These are phyloP conservation scores for Pythium grandisporangium DNA, from an alignment of 352 stramenopile species.

Conservation along the genomic window DNA sequence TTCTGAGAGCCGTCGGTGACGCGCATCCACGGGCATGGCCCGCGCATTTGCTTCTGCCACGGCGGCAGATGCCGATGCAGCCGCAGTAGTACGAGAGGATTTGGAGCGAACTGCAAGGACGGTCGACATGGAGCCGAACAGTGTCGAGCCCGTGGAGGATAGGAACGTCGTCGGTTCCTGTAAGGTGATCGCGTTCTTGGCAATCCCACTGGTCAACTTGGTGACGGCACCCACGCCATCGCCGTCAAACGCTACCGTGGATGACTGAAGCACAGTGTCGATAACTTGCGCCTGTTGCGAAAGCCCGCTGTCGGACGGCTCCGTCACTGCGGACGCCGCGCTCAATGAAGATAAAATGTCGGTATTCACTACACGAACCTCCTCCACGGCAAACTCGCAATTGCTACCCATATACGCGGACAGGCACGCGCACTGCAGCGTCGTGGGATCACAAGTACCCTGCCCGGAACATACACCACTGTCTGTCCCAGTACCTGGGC, in stretches of 20 bases:
- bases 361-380: constrained; percentile 26
- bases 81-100: neutral
- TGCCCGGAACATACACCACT: constrained; percentile 18
- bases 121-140: constrained; percentile 34
- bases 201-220: constrained; percentile 25
- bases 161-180: constrained; percentile 27
- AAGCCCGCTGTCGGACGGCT: constrained; percentile 35
- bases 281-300: constrained; percentile 43
- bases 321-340: constrained; percentile 11
- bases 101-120: constrained; percentile 17
- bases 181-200: constrained; percentile 32
- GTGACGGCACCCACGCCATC: constrained; percentile 25
- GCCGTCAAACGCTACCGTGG: constrained; percentile 21
- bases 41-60: too few species aligned
- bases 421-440: constrained; percentile 18
- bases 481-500: constrained; percentile 3
- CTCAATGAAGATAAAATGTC: constrained; percentile 33
- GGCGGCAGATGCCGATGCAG: too few species aligned
- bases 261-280: constrained; percentile 26
- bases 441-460: constrained; percentile 19
- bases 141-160: constrained; percentile 20
- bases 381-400: constrained; percentile 26
- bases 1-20: too few species aligned
- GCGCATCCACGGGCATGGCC: too few species aligned
- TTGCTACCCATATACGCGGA: constrained; percentile 27